Base-by-base conservation (phyloP, 345 rosid species). In the Physaria fendleri region DNA sequence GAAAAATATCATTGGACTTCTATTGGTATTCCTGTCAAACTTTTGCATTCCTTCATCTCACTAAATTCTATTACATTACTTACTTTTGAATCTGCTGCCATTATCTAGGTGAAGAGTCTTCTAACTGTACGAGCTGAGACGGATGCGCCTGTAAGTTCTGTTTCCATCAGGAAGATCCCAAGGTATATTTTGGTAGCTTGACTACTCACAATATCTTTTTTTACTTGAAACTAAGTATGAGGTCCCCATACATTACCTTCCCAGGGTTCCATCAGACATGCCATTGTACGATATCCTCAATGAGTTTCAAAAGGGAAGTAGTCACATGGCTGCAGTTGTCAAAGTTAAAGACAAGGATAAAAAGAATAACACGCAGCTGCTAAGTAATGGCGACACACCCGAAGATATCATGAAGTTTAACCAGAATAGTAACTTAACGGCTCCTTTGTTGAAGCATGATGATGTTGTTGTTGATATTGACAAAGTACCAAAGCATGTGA, bases 271-370 rank as follows among this genome's bases (percentile, higher is more conserved):
- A 62, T 80, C 81, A 58, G 76, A 84, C 63, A 87, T 87, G 95
- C 95, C 95, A 45, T 71, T 84, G 71, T 87, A 87, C 32, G 89
- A 87, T 78, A 87, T 87, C 59, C 85, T 87, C 52, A 87, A 87
- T 5, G 88, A 87, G 73, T 87, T 87, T 76, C 95, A 84, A 72
- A 82, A 84, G 74, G 95, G 95, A 51, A 87, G 88, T 72, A 87
- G 91, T 70, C 95, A 87, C 62, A 82, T 87, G 95, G 95, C 95
- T 34, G 95, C 95, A 38, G 95, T 84, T 27, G 89, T 84, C 52
- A 77, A 72, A 71, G 77, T 78, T 24, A 84, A 79, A 73, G 78
- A 59, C 45, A 59, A 42, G 52, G 66, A 68, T 41, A 68, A 51
- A 59, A 67, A 59, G 42, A 76, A 55, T 47, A 59, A 62, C 24